A percentile compares a stretch with the other conserved stretches of the same genome.
Evolutionary conservation across 352 stramenopile genomes (phyloP).

Genomic region (Globisporangium heterothallicum): DNA sequence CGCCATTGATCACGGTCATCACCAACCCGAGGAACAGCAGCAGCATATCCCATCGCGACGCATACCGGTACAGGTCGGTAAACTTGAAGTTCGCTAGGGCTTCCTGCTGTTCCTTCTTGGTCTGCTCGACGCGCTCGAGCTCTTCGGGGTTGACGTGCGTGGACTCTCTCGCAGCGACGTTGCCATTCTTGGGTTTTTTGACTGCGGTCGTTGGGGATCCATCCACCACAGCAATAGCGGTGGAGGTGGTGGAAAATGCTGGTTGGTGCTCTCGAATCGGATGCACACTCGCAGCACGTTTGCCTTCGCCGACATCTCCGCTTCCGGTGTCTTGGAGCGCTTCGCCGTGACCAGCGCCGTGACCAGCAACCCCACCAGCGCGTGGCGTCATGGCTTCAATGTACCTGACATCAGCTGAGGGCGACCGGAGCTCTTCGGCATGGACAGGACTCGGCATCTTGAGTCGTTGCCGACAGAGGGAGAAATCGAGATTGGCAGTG

Average conservation of each 20-base stretch:
- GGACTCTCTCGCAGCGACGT: not conserved
- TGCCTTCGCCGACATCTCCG: not conserved
- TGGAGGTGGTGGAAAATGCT: too few species aligned
- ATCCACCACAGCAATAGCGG: too few species aligned
- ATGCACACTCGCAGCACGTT: slow-evolving; percentile 3
- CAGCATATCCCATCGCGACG: slow-evolving; percentile 22
- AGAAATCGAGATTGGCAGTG: not conserved
- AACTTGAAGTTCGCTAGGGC: not conserved
- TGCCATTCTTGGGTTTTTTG: not conserved
- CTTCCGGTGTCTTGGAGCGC: too few species aligned
- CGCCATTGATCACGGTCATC: slow-evolving; percentile 33
- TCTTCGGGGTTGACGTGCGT: not conserved
- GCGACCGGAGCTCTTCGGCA: not conserved
- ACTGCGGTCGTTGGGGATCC: too few species aligned
- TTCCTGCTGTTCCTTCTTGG: slow-evolving; percentile 1
- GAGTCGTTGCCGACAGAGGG: too few species aligned
- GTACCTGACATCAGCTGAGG: slow-evolving; percentile 1
- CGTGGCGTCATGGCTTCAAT: slow-evolving; percentile 1
- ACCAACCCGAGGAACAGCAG: slow-evolving; percentile 23
- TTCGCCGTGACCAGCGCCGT: too few species aligned
- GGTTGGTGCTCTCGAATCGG: too few species aligned
- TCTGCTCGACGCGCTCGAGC: not conserved
- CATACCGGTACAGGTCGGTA: slow-evolving; percentile 29
- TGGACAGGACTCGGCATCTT: slow-evolving; percentile 7
- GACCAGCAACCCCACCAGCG: too few species aligned